Evolutionary conservation across 768 basidiomycete genomes (phyloP).

Genomic region (Tricholoma sp.): DNA sequence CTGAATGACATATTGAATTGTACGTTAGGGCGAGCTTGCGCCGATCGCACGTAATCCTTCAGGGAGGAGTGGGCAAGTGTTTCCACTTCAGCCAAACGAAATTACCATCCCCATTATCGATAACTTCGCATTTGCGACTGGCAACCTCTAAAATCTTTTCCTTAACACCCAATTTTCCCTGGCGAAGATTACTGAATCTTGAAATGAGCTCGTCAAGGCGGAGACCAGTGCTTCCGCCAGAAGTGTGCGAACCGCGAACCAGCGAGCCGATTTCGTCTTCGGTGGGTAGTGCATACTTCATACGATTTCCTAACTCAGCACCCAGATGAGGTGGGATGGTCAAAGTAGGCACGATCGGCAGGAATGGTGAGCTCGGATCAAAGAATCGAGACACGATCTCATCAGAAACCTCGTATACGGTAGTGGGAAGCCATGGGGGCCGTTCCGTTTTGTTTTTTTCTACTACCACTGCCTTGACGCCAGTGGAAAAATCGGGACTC

Average conservation of each 20-base stretch:
- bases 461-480: conserved; percentile 66
- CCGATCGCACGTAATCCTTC: conserved; percentile 1
- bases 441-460: conserved; percentile 36
- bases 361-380: conserved; percentile 42
- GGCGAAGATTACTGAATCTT: conserved; percentile 43
- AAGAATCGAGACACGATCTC: conserved; percentile 68
- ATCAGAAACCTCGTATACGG: conserved; percentile 53
- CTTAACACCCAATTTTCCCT: conserved; percentile 56
- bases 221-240: conserved; percentile 57
- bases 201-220: conserved; percentile 60
- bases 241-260: conserved; percentile 59
- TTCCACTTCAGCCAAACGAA: conserved; percentile 62
- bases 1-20: background rate
- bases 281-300: conserved; percentile 62
- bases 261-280: conserved; percentile 67
- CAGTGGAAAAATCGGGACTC: conserved; percentile 78
- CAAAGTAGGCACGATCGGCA: conserved; percentile 39
- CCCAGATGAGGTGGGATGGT: conserved; percentile 31
- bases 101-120: conserved; percentile 56
- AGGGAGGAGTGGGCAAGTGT: conserved; percentile 24
- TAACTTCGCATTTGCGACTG: conserved; percentile 56
- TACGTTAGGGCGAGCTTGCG: background rate
- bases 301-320: conserved; percentile 22
- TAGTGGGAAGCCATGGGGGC: conserved; percentile 70
- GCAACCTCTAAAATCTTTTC: conserved; percentile 80